Evolutionary conservation across 2,329 filamentous ascomycete species (phyloP), one percentile per base, ranked within the genome.

Genomic region (Fusarium sp.): DNA sequence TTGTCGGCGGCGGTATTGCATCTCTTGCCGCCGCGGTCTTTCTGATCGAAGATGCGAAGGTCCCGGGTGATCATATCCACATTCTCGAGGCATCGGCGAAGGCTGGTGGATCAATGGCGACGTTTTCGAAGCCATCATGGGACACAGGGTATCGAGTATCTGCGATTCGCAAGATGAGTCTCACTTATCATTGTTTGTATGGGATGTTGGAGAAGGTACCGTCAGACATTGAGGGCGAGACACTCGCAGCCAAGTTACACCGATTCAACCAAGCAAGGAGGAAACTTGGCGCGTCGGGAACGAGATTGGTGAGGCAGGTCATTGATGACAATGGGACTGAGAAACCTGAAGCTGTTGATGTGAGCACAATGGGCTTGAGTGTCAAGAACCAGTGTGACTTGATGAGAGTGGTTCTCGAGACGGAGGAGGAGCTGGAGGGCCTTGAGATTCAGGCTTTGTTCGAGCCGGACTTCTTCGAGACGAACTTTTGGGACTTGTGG

Each of bases 361-460:
- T 78, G 38, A 76, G 42, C 30, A 75, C 76, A 25, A 78, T 78
- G 76, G 76, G 76, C 1, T 32, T 78, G n/a, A 78, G 76, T 52
- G 76, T 78, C 42, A 78, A 77, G 64, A 77, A 78, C 64, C 76
- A 78, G 23, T 78, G 76, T 23, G 76, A 78, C 47, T 61, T 78
- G 63, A 78, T 78, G 76, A 69, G 76, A 19, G 76, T 78, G 3
- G 76, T 78, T 23, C 72, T 78, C 2, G 76, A 78, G 28, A 78
- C 73, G 2, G 76, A 78, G 23, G 74, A 78, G 13, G 72, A 76
- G 40, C 32, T 78, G 4, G 76, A 78, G 19, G 76, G 76, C 1
- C 58, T 78, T 6, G 76, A 78, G 74, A 78, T 78, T 5, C 76
- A 78, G 23, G 68, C 75, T 1, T n/a, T 78, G 4, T 78, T 78